These are phyloP conservation scores for Mycena maculata DNA, from an alignment of 768 basidiomycete species.

Conservation along the genomic window DNA sequence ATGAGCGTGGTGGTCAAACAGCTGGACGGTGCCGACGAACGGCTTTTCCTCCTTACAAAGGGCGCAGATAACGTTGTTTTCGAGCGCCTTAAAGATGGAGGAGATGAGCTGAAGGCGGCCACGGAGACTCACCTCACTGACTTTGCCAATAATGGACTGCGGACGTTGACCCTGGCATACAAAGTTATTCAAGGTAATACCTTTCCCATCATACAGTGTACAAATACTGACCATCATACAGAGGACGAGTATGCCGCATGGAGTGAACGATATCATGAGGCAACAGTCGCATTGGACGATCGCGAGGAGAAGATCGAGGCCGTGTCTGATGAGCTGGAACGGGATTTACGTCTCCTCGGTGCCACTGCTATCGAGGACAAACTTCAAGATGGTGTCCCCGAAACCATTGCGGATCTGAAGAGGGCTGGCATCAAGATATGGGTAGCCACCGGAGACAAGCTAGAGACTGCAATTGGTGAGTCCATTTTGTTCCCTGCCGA, in stretches of 20 bases:
- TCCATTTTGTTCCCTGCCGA: slow-evolving; percentile 6
- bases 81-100: slow-evolving; percentile 80
- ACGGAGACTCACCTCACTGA: slow-evolving; percentile 88
- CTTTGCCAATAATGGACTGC: slow-evolving; percentile 88
- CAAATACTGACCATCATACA: slow-evolving; percentile 37
- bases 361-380: slow-evolving; percentile 98
- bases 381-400: slow-evolving; percentile 97
- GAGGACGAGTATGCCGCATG: slow-evolving; percentile 86
- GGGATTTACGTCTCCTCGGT: slow-evolving; percentile 83
- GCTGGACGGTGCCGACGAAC: slow-evolving; percentile 68
- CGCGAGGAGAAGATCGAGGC: slow-evolving; percentile 85
- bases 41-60: slow-evolving; percentile 85
- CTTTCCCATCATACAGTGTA: slow-evolving; percentile 5
- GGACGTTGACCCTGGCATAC: slow-evolving; percentile 96
- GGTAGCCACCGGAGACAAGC: slow-evolving; percentile 99
- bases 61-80: slow-evolving; percentile 99
- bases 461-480: slow-evolving; percentile 94
- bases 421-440: slow-evolving; percentile 98
- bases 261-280: slow-evolving; percentile 84
- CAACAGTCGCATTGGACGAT: slow-evolving; percentile 79
- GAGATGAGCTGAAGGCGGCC: slow-evolving; percentile 72
- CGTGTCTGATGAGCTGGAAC: slow-evolving; percentile 85
- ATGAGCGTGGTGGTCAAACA: slow-evolving; percentile 95
- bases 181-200: slow-evolving; percentile 78
- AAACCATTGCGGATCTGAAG: slow-evolving; percentile 95